Percentiles rank a stretch among this genome's conserved stretches.
Conservation (phyloP, 257 asterid genomes). For the Solanum etuberosum region DNA sequence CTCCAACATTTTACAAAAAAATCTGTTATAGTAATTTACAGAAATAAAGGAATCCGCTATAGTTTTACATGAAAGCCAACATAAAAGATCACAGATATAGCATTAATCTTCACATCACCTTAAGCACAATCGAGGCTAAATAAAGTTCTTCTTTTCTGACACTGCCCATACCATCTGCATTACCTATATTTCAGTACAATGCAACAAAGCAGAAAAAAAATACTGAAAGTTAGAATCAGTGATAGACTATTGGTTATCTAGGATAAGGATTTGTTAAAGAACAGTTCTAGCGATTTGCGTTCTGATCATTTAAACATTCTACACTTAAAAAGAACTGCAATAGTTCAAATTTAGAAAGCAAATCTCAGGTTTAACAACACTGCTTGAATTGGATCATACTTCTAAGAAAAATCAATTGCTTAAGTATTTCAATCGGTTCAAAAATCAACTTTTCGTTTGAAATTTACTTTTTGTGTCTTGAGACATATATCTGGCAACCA, state of each 20-base stretch:
- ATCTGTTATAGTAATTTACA: background rate
- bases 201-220: background rate
- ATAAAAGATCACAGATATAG: background rate
- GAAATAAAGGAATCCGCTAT: background rate
- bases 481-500: background rate
- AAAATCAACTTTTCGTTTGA: background rate
- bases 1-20: background rate
- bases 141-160: conserved; percentile 74
- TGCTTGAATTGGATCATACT: background rate
- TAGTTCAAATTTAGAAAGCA: background rate
- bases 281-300: background rate
- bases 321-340: background rate
- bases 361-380: background rate
- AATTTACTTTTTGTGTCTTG: background rate
- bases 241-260: background rate
- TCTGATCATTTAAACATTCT: background rate
- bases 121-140: conserved; percentile 62
- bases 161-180: conserved; percentile 76
- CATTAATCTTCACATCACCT: conserved; percentile 26
- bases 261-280: background rate
- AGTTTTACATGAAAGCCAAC: background rate
- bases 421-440: background rate
- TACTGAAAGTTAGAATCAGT: background rate
- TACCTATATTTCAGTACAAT: conserved; percentile 32
- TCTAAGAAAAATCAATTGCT: background rate